Percentiles rank a stretch among this genome's conserved stretches.
Conservation (phyloP, 768 basidiomycete genomes). For the Lactarius trivialis region DNA sequence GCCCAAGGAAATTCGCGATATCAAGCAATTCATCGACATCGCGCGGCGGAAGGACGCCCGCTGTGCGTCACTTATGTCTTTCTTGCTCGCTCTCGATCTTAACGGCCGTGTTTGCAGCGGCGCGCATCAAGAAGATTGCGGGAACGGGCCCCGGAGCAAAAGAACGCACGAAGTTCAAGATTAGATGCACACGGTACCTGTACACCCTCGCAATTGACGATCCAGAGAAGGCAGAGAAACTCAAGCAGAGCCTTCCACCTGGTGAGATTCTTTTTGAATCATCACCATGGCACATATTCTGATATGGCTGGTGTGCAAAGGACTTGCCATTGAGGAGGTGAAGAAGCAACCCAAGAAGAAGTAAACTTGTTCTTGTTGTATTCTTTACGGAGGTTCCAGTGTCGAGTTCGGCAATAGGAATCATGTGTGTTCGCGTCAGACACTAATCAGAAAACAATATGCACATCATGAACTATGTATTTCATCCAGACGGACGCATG, state of each 20-base stretch:
- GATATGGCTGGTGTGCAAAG: constrained; percentile 32
- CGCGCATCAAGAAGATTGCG: constrained; percentile 93
- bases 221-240: constrained; percentile 97
- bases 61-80: constrained; percentile 49
- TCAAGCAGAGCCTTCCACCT: constrained; percentile 90
- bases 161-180: constrained; percentile 94
- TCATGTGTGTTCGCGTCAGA: constrained; percentile 12
- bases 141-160: constrained; percentile 63
- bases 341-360: constrained; percentile 65
- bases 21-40: constrained; percentile 98
- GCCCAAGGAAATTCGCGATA: constrained; percentile 98
- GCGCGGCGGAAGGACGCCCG: constrained; percentile 95
- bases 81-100: background rate
- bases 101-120: constrained; percentile 50
- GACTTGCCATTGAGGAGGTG: constrained; percentile 66
- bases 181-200: constrained; percentile 91
- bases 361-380: constrained; percentile 31
- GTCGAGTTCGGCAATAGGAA: background rate
- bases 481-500: constrained; percentile 3
- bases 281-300: background rate
- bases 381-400: background rate
- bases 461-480: constrained; percentile 9
- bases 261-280: constrained; percentile 47
- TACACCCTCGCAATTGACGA: constrained; percentile 97
- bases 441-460: constrained; percentile 8